phyloP scores from a whole-genome alignment of 2,329 filamentous ascomycete species.

The Aureobasidium vineae region DNA sequence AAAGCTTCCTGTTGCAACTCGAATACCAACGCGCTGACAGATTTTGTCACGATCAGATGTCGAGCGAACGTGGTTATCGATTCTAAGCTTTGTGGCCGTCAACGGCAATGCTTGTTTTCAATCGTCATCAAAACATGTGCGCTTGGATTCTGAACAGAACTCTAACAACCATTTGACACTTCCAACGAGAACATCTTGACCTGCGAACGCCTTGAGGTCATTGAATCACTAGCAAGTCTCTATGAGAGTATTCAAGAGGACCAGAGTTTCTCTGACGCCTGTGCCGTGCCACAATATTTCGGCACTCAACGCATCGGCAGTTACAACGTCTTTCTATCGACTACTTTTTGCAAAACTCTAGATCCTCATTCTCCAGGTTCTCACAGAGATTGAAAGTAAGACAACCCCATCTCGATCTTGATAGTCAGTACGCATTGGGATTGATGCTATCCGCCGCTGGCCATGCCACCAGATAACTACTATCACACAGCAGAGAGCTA shows the following conservation, averaged over 20 bases:
- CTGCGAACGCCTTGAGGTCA: too few relatives aligned
- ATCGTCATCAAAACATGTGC: background rate
- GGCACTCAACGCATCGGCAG: constrained; percentile 1
- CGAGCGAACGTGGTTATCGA: constrained; percentile 16
- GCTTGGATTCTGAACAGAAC: background rate
- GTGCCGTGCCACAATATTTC: background rate
- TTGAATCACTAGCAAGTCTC: background rate
- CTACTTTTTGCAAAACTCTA: background rate
- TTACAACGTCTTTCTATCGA: constrained; percentile 25
- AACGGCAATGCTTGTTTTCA: constrained; percentile 22
- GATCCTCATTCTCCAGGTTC: background rate
- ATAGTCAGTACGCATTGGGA: constrained; percentile 13
- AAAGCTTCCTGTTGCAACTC: background rate
- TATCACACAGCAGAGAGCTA: background rate
- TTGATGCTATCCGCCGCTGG: background rate
- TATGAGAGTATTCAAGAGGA: background rate
- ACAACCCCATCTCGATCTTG: background rate
- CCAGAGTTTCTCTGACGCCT: too few relatives aligned
- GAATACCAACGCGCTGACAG: background rate
- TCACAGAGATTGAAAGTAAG: background rate
- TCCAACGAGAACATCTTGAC: background rate
- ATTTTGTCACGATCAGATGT: background rate
- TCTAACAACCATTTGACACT: background rate
- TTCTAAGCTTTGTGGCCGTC: constrained; percentile 4
- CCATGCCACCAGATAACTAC: background rate